Evolutionary conservation across 768 basidiomycete species (phyloP).

Genomic region (Kwoniella pini): DNA sequence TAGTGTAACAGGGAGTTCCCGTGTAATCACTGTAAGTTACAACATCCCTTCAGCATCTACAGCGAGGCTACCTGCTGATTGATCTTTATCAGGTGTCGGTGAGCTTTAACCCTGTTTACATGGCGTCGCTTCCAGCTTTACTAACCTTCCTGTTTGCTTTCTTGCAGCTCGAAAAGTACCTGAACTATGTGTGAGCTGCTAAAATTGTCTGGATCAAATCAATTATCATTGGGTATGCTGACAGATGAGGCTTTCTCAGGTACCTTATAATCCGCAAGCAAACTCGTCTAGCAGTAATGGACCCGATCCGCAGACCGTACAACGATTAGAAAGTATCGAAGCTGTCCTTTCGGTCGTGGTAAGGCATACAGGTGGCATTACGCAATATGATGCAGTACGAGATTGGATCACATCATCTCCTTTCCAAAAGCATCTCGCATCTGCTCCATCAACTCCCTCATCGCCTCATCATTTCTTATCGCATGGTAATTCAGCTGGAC

Average conservation of each 20-base stretch:
- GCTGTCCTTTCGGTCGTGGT: conserved; percentile 35
- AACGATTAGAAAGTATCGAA: conserved; percentile 39
- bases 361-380: conserved; percentile 37
- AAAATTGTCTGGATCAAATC: neutral
- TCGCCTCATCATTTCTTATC: conserved; percentile 19
- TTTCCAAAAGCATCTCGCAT: conserved; percentile 23
- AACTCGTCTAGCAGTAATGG: conserved; percentile 1
- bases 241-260: conserved; percentile 17
- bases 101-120: neutral
- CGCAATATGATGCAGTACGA: conserved; percentile 38
- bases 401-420: conserved; percentile 34
- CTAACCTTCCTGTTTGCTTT: neutral
- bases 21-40: conserved; percentile 52
- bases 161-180: conserved; percentile 46
- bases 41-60: too few relatives aligned
- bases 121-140: neutral
- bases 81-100: conserved; percentile 33
- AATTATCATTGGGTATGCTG: neutral
- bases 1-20: conserved; percentile 54
- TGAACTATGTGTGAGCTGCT: conserved; percentile 48
- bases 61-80: neutral
- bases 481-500: neutral
- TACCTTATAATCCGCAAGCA: conserved; percentile 49
- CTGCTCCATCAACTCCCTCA: conserved; percentile 25
- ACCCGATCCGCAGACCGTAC: conserved; percentile 34